Conservation (phyloP, 2,329 filamentous ascomycete species). For the Zymoseptoria brevis region DNA sequence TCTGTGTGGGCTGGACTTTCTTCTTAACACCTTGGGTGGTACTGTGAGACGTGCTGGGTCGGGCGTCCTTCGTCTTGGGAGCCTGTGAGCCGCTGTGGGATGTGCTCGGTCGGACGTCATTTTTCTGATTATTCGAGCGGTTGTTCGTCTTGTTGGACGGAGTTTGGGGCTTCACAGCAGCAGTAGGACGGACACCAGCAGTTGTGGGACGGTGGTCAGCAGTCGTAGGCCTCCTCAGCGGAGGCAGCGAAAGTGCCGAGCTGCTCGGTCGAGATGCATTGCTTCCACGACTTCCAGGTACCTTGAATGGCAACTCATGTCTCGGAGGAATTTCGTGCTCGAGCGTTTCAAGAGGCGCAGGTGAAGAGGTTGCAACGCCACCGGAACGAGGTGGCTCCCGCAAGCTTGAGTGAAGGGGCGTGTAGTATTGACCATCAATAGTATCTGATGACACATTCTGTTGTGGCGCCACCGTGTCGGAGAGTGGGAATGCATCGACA, state of each 20-base stretch:
- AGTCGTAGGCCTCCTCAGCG: conserved; percentile 18
- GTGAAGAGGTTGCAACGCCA: background rate
- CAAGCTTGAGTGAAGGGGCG: conserved; percentile 1
- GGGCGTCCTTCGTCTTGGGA: background rate
- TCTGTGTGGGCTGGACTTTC: background rate
- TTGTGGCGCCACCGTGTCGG: background rate
- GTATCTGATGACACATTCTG: conserved; percentile 3
- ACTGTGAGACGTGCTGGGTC: background rate
- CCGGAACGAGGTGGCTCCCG: background rate
- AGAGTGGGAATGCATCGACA: background rate
- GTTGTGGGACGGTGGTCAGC: background rate
- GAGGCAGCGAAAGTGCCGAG: conserved; percentile 27
- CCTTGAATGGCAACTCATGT: conserved; percentile 34
- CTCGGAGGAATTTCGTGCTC: conserved; percentile 16
- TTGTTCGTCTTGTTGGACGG: background rate
- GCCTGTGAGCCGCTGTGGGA: background rate
- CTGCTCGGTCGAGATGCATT: conserved; percentile 14
- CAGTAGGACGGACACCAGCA: background rate
- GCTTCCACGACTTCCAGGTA: conserved; percentile 25
- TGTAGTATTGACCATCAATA: background rate
- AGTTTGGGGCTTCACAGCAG: background rate
- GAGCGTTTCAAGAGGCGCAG: conserved; percentile 3
- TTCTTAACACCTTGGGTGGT: background rate
- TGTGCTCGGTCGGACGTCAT: background rate
- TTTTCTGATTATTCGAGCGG: background rate